Evolutionary conservation across 805 yeast species (phyloP), one percentile per base, ranked within the genome.

Genomic region (Saitoella complicata): DNA sequence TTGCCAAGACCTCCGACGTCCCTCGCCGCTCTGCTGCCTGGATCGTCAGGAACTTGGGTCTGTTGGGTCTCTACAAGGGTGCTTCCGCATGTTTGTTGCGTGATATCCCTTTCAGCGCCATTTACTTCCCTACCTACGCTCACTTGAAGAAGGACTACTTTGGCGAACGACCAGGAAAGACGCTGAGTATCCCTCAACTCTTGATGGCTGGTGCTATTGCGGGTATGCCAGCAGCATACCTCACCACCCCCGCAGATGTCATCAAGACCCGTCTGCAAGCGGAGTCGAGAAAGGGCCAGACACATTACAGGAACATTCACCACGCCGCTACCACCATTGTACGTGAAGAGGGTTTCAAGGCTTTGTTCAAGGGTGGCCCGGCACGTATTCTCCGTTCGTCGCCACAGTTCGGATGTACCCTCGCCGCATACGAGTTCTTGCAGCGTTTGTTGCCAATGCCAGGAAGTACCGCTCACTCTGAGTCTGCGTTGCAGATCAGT

Each of bases 231-330:
- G 93, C 97, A 32, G 97, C 97, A 7, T 88, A 81, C 61, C 67
- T 87, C 52, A 88, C 98, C 1, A 88, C 98, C 0, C 98, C 98
- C 1, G 86, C 85, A 57, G 98, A 88, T 68, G 97, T 88, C 41
- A 82, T 91, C 55, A 88, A 88, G 67, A 88, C 98, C 3, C 78
- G 97, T 63, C 68, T 88, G 51, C 98, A 88, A 66, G 78, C 85
- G 48, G 93, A 78, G 59, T 70, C 84, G 5, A 76, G 80, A 50
- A 65, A 71, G 45, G 88, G 87, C 45, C 94, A 84, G 56, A 72
- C 81, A 10, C 73, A 73, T 40, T 88, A 88, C 65, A 69, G 62
- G 29, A 88, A 93, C 47, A 78, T 88, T 45, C 55, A 68, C 32
- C 87, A 86, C 63, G 93, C 95, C 21, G 80, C 79, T 38, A 61